phyloP scores from a whole-genome alignment of 176 grass and related monocot species.

The Melocanna baccifera region DNA sequence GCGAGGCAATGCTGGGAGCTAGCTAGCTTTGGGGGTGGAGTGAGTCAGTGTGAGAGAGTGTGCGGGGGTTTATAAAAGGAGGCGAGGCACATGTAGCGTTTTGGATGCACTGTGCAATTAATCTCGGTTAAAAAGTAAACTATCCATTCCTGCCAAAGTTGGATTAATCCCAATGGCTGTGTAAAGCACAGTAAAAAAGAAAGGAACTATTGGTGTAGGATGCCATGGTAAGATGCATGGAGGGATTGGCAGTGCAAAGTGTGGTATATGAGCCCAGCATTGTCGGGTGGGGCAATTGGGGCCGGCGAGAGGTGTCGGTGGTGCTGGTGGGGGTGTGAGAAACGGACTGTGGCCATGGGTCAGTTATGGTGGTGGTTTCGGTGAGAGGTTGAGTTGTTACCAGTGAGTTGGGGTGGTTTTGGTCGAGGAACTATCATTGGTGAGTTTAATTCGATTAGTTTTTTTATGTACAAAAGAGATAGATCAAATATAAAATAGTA shows the following conservation, averaged over 20 bases:
- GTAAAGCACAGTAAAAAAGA: neutral
- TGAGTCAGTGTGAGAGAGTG: conserved; percentile 10
- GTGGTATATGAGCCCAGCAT: neutral
- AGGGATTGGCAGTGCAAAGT: neutral
- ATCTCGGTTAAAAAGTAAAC: neutral
- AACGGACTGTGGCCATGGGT: neutral
- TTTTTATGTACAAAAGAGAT: too few relatives aligned
- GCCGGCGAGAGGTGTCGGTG: conserved; percentile 15
- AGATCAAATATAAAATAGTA: too few relatives aligned
- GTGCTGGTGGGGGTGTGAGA: neutral
- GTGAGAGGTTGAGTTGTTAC: conserved; percentile 11
- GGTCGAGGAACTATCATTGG: too few relatives aligned
- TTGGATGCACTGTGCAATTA: neutral
- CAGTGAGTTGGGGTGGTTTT: neutral
- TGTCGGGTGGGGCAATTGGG: neutral
- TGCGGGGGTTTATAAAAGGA: conserved; percentile 18
- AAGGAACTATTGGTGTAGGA: neutral
- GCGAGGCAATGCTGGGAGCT: neutral
- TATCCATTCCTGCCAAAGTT: neutral
- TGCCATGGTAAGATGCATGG: neutral
- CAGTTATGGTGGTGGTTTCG: too few relatives aligned
- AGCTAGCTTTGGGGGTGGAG: neutral
- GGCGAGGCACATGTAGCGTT: conserved; percentile 22
- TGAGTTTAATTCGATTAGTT: too few relatives aligned
- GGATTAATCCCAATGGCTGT: neutral